Conservation (phyloP, 2,329 filamentous ascomycete genomes). For the Metarhizium robertsii region DNA sequence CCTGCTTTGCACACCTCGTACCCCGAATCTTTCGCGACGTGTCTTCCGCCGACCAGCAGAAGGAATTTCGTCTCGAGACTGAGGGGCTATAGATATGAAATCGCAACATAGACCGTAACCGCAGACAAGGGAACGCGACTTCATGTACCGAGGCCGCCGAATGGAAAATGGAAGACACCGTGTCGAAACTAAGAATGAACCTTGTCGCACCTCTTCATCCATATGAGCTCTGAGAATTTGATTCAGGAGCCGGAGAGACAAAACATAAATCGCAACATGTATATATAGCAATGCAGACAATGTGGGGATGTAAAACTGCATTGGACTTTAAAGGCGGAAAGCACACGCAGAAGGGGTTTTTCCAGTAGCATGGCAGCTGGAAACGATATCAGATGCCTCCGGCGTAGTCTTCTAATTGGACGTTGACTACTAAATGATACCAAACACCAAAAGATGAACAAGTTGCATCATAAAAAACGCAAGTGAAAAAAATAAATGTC, state of each 20-base stretch:
- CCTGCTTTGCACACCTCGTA: neutral
- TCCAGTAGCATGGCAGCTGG: neutral
- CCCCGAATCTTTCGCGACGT: neutral
- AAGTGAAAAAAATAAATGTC: neutral
- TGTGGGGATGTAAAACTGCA: neutral
- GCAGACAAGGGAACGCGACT: neutral
- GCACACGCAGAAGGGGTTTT: neutral
- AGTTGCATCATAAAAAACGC: neutral
- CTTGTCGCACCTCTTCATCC: neutral
- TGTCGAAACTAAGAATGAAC: neutral
- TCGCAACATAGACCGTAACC: neutral
- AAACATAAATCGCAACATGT: neutral
- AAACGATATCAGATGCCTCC: neutral
- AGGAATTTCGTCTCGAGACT: neutral
- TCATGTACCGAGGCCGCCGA: neutral
- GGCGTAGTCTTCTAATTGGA: neutral
- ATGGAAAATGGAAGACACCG: neutral
- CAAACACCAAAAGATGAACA: neutral
- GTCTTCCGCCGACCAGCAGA: neutral
- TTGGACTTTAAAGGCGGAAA: neutral
- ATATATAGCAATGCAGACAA: neutral
- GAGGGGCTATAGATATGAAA: neutral
- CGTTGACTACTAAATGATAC: neutral
- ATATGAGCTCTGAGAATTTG: neutral
- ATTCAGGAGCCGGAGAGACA: neutral